Evolutionary conservation across 768 basidiomycete genomes (phyloP).

Genomic region (Candolleomyces eurysporus): DNA sequence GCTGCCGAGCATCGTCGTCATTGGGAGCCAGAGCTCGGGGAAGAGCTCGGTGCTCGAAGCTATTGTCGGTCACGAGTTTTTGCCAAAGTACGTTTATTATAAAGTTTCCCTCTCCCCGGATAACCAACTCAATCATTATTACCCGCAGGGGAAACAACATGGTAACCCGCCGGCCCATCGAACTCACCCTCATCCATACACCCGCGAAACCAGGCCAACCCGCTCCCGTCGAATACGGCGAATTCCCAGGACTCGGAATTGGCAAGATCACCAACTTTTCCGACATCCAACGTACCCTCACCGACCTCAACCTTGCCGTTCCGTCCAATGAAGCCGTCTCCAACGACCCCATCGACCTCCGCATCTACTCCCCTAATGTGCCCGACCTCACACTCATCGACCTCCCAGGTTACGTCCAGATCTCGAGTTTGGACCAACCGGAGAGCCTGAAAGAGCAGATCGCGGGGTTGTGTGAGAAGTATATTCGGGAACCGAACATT

Average conservation of each 20-base stretch:
- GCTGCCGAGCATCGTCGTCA: slow-evolving; percentile 95
- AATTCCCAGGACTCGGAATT: slow-evolving; percentile 87
- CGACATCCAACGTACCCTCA: slow-evolving; percentile 89
- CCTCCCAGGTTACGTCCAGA: slow-evolving; percentile 95
- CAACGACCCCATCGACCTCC: slow-evolving; percentile 92
- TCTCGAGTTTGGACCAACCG: slow-evolving; percentile 93
- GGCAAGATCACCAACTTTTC: slow-evolving; percentile 89
- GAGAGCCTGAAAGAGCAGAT: slow-evolving; percentile 94
- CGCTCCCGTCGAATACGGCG: slow-evolving; percentile 77
- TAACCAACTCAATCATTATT: neutral
- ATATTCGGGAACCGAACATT: slow-evolving; percentile 99
- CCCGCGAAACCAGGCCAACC: slow-evolving; percentile 54
- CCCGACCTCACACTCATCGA: slow-evolving; percentile 98
- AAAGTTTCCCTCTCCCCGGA: neutral
- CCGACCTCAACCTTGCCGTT: slow-evolving; percentile 93
- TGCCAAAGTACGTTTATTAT: slow-evolving; percentile 79
- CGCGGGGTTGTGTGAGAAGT: slow-evolving; percentile 83
- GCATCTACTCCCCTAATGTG: slow-evolving; percentile 93
- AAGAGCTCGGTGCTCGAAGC: slow-evolving; percentile 98
- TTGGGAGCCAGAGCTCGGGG: slow-evolving; percentile 97
- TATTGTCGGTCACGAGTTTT: slow-evolving; percentile 95
- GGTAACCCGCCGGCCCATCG: slow-evolving; percentile 98
- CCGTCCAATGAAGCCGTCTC: slow-evolving; percentile 89
- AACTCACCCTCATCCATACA: slow-evolving; percentile 94
- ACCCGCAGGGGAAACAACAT: slow-evolving; percentile 88